Evolutionary conservation across 2,329 filamentous ascomycete genomes (phyloP).

Genomic region (Aureobasidium sp.): DNA sequence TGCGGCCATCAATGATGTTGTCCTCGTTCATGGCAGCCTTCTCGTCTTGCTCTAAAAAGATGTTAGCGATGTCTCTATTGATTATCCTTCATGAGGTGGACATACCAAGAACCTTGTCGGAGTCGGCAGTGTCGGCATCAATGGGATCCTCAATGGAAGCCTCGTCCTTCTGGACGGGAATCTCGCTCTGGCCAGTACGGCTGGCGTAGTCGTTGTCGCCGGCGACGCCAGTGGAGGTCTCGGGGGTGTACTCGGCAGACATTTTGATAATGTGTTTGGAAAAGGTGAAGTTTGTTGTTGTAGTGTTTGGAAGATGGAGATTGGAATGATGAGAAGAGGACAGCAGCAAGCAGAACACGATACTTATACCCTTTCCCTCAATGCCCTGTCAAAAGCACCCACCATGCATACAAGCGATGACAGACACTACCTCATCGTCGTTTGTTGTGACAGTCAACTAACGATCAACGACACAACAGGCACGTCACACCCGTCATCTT

Average conservation of each 20-base stretch:
- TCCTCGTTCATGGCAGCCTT: slow-evolving; percentile 41
- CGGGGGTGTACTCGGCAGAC: slow-evolving; percentile 21
- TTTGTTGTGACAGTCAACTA: background rate
- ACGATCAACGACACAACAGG: background rate
- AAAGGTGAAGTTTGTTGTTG: background rate
- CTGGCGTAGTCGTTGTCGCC: slow-evolving; percentile 41
- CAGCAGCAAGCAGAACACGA: background rate
- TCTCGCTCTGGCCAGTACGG: slow-evolving; percentile 41
- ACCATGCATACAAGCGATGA: background rate
- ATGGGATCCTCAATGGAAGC: slow-evolving; percentile 41
- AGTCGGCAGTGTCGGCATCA: slow-evolving; percentile 38
- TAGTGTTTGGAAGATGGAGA: background rate
- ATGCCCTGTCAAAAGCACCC: background rate
- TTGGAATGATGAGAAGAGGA: background rate
- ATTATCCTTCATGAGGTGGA: no score
- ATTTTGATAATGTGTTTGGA: slow-evolving; percentile 9
- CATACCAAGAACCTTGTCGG: slow-evolving; percentile 41
- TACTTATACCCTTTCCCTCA: background rate
- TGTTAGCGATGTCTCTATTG: background rate
- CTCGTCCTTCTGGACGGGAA: slow-evolving; percentile 42
- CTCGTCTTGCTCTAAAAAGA: slow-evolving; percentile 38
- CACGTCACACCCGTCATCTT: slow-evolving; percentile 14
- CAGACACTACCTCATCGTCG: slow-evolving; percentile 10
- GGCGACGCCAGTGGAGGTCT: slow-evolving; percentile 26
- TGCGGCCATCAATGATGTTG: slow-evolving; percentile 43